phyloP scores from a whole-genome alignment of 345 rosid species.

The Erodium maritimum region DNA sequence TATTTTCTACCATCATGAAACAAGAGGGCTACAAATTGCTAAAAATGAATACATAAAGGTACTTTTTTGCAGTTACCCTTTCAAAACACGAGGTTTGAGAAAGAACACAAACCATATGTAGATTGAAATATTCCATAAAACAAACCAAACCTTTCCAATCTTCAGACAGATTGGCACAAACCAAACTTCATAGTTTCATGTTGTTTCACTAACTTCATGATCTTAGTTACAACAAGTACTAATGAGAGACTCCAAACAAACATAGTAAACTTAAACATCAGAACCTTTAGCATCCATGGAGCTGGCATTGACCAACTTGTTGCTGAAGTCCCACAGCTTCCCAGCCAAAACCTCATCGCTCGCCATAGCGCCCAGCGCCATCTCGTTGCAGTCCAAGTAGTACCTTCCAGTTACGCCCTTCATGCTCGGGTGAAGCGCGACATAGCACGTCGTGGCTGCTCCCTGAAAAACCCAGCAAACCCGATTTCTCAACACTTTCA shows the following conservation, averaged over 20 bases:
- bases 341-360: conserved; percentile 17
- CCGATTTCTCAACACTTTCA: background rate
- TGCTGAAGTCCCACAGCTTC: conserved; percentile 10
- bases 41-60: no score
- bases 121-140: background rate
- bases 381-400: conserved; percentile 6
- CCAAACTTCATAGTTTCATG: background rate
- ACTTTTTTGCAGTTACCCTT: no score
- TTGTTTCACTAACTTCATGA: background rate
- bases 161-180: background rate
- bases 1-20: no score
- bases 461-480: background rate
- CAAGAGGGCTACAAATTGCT: no score
- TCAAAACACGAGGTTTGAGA: no score
- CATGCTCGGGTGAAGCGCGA: conserved; percentile 4
- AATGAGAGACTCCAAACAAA: background rate
- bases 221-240: background rate
- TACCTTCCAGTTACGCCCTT: conserved; percentile 6
- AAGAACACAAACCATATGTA: no score
- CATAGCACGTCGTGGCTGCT: conserved; percentile 10
- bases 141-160: background rate
- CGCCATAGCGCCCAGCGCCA: conserved; percentile 11
- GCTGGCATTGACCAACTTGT: conserved; percentile 12
- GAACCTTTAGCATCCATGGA: background rate
- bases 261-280: background rate